Base-by-base conservation (phyloP, 352 stramenopile genomes). In the Phytophthora pinifolia region DNA sequence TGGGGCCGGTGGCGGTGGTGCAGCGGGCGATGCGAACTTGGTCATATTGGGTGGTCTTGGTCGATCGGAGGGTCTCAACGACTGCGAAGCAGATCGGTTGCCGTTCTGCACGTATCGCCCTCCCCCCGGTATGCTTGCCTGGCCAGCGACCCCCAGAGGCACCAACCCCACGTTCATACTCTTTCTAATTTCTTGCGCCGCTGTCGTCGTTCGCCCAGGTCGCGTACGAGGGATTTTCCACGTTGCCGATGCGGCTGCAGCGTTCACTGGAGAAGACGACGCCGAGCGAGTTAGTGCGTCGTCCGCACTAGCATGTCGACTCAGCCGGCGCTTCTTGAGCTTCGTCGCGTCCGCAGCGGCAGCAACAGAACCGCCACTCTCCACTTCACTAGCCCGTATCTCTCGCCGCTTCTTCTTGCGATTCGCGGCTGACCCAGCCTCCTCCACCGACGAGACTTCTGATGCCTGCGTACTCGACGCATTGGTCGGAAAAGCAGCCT, bases 81-180 rank as follows among this genome's bases (percentile, higher is more conserved):
- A 59, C 20, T 77, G 54, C 4, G 31, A 27, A 7, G 45, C 36
- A 2, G 62, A 47, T 36, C 77, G 74, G 47, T 84, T 91, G 34
- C 78, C 78, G 27, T 76, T 89, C 32, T 84, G 74, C 14, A 91
- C 76, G 48, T 91, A 91, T 41, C 80, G 59, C 25, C 80, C 79
- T 22, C 80, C 80, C 49, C 71, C 74, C 4, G 53, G 36, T n/a
- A 69, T 52, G 31, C 45, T 72, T 20, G 59, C 14, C 48, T 65
- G 59, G 14, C 35, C 67, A 0, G 44, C 47, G 22, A 74, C 63
- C 3, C 80, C 80, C 4, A 89, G 52, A 15, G 80, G 63, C 15
- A 89, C 76, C 14, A 81, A 51, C 13, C 82, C 74, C 30, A 86
- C 74, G 22, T 50, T 56, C 58, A 73, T 65, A 10, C 31, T 70